These are phyloP conservation scores for Thelephora ganbajun DNA, from an alignment of 768 basidiomycete species.

Conservation along the genomic window DNA sequence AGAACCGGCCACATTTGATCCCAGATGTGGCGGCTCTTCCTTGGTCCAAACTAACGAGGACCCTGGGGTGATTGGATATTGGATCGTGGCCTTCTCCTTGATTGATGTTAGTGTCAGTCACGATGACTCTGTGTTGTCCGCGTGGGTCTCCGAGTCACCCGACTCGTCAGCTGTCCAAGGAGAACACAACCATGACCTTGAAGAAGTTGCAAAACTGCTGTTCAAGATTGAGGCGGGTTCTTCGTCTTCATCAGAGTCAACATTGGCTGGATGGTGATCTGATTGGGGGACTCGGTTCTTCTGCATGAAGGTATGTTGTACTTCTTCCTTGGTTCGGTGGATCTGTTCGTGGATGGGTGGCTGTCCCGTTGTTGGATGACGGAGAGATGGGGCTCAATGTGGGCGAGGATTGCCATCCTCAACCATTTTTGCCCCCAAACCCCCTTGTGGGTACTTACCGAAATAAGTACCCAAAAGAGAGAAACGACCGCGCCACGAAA, in stretches of 20 bases:
- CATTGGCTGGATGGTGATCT: slow-evolving; percentile 1
- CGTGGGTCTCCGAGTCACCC: too few species aligned
- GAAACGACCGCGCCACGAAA: too few species aligned
- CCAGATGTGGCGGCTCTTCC: slow-evolving; percentile 12
- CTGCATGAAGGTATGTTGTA: slow-evolving; percentile 21
- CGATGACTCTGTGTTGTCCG: background rate
- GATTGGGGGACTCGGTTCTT: slow-evolving; percentile 19
- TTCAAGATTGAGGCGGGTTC: slow-evolving; percentile 2
- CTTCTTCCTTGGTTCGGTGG: slow-evolving; percentile 14
- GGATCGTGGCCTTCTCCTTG: too few species aligned
- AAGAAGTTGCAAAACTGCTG: slow-evolving; percentile 4
- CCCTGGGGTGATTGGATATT: too few species aligned
- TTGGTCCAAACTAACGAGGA: slow-evolving; percentile 2
- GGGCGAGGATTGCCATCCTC: slow-evolving; percentile 33
- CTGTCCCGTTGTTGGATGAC: slow-evolving; percentile 23
- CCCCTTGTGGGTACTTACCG: too few species aligned
- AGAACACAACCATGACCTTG: slow-evolving; percentile 9
- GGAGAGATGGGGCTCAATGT: slow-evolving; percentile 18
- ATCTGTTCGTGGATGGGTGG: slow-evolving; percentile 20
- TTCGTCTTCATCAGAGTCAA: too few species aligned
- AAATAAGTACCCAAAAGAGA: too few species aligned
- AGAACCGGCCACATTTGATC: slow-evolving; percentile 12
- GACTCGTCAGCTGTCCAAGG: slow-evolving; percentile 15
- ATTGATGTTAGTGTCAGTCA: too few species aligned
- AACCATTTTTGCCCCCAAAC: slow-evolving; percentile 42